Evolutionary conservation across 139 green algal genomes (phyloP), one percentile per base, ranked within the genome.

Genomic region (Parachlorella kessleri): DNA sequence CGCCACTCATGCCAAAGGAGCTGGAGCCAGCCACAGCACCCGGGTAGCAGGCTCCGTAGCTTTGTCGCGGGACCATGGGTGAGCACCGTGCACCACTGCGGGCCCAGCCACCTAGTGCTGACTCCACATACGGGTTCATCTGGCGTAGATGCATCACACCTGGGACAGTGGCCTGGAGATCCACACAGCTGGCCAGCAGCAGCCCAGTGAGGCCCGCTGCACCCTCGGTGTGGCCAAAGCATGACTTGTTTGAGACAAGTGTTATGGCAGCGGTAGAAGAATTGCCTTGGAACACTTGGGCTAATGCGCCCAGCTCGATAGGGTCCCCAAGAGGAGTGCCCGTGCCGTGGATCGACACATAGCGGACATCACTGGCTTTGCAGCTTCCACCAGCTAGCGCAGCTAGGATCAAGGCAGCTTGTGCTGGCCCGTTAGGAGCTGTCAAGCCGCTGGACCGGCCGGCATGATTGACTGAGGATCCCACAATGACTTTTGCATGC

Each of bases 391-490:
- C 33, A 26, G 38, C 28, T 38, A 94, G 69, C 0, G 90, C 88
- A 18, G 77, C 55, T 3, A 69, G 55, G 14, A 95, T 77, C 6
- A 96, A 82, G 0, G 85, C 76, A n/a, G 87, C 75, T 67, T 97
- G 93, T 30, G 82, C 82, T 9, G 91, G 90, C 0, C 93, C 93
- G 68, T 96, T 90, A 0, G 93, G 92, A 2, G 94, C 93, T 7
- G 75, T 80, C 1, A 80, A 32, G 3, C 65, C 41, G 9, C 41
- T 80, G 65, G 59, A 73, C 21, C 94, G 88, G 18, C 94, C 94
- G 73, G 96, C 94, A 77, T 97, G 93, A 75, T 98, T 98, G 4
- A 98, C 91, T 3, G 87, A 80, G 4, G 86, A 85, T 1, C 6
- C 8, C 6, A 80, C 14, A 3, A 64, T 28, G 40, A 37, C 48